A percentile compares a stretch with the other conserved stretches of the same genome.
These are phyloP conservation scores for Mycogone perniciosa DNA, from an alignment of 2,329 filamentous ascomycete genomes.

Conservation along the genomic window DNA sequence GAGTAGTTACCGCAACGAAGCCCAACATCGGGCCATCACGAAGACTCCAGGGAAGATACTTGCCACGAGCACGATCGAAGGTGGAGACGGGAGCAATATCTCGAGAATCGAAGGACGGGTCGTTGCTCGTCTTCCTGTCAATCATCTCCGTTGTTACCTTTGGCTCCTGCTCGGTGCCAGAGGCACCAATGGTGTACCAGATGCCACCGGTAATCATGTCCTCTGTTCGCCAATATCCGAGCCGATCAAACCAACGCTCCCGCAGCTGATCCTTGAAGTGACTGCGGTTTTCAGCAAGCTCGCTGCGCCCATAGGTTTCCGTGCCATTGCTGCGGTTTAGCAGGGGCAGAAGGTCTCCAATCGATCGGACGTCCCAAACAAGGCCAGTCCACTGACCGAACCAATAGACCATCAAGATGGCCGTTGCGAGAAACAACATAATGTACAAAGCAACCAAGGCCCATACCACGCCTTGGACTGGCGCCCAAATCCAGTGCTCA, in stretches of 20 bases:
- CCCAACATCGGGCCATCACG: slow-evolving; percentile 58
- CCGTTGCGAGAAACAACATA: slow-evolving; percentile 52
- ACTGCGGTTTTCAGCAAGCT: slow-evolving; percentile 41
- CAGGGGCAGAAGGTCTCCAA: slow-evolving; percentile 75
- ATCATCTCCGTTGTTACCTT: slow-evolving; percentile 20
- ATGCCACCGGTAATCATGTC: slow-evolving; percentile 55
- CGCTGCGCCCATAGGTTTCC: slow-evolving; percentile 64
- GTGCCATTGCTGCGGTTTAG: slow-evolving; percentile 75
- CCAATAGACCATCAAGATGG: slow-evolving; percentile 56
- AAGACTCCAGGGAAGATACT: slow-evolving; percentile 73
- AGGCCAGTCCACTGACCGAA: slow-evolving; percentile 62
- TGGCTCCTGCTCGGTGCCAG: slow-evolving; percentile 23
- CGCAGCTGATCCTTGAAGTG: slow-evolving; percentile 49
- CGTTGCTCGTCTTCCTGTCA: slow-evolving; percentile 25
- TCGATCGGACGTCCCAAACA: slow-evolving; percentile 75
- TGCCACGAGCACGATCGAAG: slow-evolving; percentile 34
- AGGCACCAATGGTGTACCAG: slow-evolving; percentile 70
- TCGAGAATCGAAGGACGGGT: slow-evolving; percentile 26
- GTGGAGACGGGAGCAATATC: slow-evolving; percentile 17
- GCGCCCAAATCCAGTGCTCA: slow-evolving; percentile 69
- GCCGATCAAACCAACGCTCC: slow-evolving; percentile 56
- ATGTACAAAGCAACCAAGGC: slow-evolving; percentile 67
- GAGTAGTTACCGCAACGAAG: slow-evolving; percentile 54
- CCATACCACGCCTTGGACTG: slow-evolving; percentile 74
- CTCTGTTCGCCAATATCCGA: slow-evolving; percentile 81